These are phyloP conservation scores for Smithsoniella earleae DNA, from an alignment of 163 green algal species.

Conservation along the genomic window DNA sequence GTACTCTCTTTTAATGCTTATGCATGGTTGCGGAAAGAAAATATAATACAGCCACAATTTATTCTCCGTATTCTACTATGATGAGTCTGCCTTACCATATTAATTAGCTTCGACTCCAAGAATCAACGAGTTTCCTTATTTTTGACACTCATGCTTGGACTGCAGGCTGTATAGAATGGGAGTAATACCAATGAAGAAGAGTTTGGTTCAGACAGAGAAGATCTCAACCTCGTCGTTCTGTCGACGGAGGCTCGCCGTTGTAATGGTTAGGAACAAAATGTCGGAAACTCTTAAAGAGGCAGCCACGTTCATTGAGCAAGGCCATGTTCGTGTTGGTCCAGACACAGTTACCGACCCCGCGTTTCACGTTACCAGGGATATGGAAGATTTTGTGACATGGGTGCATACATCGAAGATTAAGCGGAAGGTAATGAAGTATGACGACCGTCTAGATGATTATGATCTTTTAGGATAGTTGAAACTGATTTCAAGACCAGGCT, in stretches of 20 bases:
- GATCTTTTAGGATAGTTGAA: conserved; percentile 64
- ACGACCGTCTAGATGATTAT: conserved; percentile 92
- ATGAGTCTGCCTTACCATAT: too few species aligned
- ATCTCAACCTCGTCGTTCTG: conserved; percentile 84
- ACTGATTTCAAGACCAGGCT: too few species aligned
- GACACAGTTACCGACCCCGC: conserved; percentile 83
- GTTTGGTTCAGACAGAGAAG: conserved; percentile 79
- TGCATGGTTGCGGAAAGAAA: too few species aligned
- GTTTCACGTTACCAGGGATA: conserved; percentile 76
- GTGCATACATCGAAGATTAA: conserved; percentile 94
- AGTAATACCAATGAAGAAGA: conserved; percentile 85
- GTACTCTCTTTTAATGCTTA: too few species aligned
- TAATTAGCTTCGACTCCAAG: too few species aligned
- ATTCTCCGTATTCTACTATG: too few species aligned
- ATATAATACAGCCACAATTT: too few species aligned
- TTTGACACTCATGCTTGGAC: not conserved
- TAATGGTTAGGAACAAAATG: conserved; percentile 94
- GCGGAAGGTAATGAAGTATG: conserved; percentile 93
- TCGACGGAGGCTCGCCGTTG: conserved; percentile 74
- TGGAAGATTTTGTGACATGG: conserved; percentile 99
- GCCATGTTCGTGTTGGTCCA: conserved; percentile 87
- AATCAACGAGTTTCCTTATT: too few species aligned
- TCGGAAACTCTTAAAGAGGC: conserved; percentile 84
- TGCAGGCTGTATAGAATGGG: conserved; percentile 84
- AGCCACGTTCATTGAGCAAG: conserved; percentile 90